Evolutionary conservation across 1,284 basidiomycete genomes (phyloP).

Genomic region (Moesziomyces aphidis): DNA sequence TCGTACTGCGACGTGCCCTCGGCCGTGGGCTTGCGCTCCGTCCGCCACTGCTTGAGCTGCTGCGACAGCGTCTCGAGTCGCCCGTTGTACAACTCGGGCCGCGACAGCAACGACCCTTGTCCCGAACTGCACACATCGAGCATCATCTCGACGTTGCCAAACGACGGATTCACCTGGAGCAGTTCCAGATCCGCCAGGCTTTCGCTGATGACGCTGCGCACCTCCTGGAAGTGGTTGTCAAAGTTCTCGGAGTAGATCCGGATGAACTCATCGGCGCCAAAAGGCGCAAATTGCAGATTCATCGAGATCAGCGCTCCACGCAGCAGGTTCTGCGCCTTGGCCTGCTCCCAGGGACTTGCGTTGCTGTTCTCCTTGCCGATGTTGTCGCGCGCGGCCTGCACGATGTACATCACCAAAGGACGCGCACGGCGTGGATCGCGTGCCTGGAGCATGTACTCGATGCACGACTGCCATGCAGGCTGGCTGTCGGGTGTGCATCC

Average conservation of each 20-base stretch:
- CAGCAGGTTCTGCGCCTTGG: conserved; percentile 72
- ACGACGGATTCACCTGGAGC: conserved; percentile 75
- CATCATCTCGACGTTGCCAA: conserved; percentile 77
- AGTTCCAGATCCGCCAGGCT: conserved; percentile 68
- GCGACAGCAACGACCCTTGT: conserved; percentile 72
- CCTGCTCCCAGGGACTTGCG: conserved; percentile 56
- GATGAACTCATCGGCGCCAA: conserved; percentile 54
- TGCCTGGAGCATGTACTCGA: conserved; percentile 74
- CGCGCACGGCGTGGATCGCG: conserved; percentile 87
- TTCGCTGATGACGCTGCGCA: conserved; percentile 68
- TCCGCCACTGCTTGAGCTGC: conserved; percentile 63
- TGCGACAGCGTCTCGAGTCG: conserved; percentile 72
- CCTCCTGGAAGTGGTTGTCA: conserved; percentile 67
- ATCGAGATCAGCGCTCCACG: conserved; percentile 49
- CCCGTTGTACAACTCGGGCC: conserved; percentile 69
- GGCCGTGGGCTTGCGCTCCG: conserved; percentile 67
- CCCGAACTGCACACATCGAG: conserved; percentile 75
- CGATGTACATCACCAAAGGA: conserved; percentile 76
- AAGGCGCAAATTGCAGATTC: conserved; percentile 47
- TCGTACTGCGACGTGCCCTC: conserved; percentile 67
- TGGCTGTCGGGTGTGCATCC: conserved; percentile 70
- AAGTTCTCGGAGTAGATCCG: conserved; percentile 62
- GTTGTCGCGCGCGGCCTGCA: conserved; percentile 41
- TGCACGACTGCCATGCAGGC: conserved; percentile 69
- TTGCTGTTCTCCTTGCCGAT: conserved; percentile 49